Base-by-base conservation (phyloP, 441 rosid species). In the Theobroma grandiflorum region DNA sequence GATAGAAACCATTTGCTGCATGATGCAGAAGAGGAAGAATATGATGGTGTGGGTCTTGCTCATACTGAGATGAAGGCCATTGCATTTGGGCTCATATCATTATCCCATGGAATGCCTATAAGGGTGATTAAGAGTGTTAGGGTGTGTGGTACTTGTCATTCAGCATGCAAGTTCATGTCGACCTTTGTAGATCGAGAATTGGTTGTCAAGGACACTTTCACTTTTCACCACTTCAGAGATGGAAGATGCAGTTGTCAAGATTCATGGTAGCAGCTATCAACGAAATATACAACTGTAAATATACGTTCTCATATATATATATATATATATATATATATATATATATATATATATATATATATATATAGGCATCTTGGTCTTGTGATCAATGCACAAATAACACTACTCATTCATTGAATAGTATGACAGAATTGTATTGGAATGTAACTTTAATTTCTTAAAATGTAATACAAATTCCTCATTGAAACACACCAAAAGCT, bases 161-260 rank as follows among this genome's bases (percentile, higher is more conserved):
- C 71, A 22, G 81, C 81, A 38, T 72, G 83, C 78, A 80, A 80
- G 76, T 83, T 83, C 72, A 80, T 83, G 74, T 83, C 85, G 42
- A 76, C 79, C 14, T 80, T 83, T 62, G 65, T 75, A 2, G 83
- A 72, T 45, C 77, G 76, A 63, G 78, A 84, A 70, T 57, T 81
- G 76, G 75, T 75, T 43, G 78, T 78, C 33, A 78, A 78, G 33
- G 86, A 81, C 50, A 74, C 64, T 35, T 78, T 79, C 80, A 81
- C 62, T 66, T 81, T 81, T 66, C 82, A 81, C 64, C 86, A 84
- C 65, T 84, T 81, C 55, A 78, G 69, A 65, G 72, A 78, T 42
- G 86, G 84, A 40, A 78, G 65, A 53, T 83, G 85, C 81, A 83
- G 85, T 68, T 81, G 84, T 76, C 62, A 49, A 49, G 84, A 78